These are phyloP conservation scores for Echium plantagineum DNA, from an alignment of 257 asterid species.

Conservation along the genomic window DNA sequence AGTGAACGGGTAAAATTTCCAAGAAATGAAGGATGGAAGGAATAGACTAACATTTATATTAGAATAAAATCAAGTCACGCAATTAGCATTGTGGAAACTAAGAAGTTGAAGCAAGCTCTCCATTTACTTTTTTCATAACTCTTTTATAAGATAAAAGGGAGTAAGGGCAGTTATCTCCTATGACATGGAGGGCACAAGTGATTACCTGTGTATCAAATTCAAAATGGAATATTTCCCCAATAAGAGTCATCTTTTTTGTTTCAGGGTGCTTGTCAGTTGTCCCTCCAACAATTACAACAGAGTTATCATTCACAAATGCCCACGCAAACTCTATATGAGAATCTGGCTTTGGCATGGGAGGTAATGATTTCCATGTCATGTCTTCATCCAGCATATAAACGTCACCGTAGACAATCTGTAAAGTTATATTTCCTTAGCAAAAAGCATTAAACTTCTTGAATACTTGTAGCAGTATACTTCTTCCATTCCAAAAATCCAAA, in stretches of 20 bases:
- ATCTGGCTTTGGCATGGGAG: constrained; percentile 92
- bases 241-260: constrained; percentile 75
- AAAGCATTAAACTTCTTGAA: background rate
- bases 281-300: constrained; percentile 76
- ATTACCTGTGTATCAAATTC: constrained; percentile 57
- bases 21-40: no score
- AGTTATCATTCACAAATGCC: constrained; percentile 48
- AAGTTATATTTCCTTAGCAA: constrained; percentile 13
- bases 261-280: constrained; percentile 91
- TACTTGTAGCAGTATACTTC: no score
- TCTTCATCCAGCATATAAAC: constrained; percentile 84
- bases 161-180: background rate
- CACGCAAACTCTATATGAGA: constrained; percentile 96
- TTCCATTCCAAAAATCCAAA: no score
- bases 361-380: constrained; percentile 77
- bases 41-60: background rate
- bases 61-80: background rate
- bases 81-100: background rate
- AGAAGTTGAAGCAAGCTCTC: background rate
- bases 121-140: background rate
- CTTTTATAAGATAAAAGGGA: background rate
- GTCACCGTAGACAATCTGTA: constrained; percentile 73
- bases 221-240: constrained; percentile 75
- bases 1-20: no score
- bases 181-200: constrained; percentile 7